These are phyloP conservation scores for Candida takata DNA, from an alignment of 805 yeast species.

Conservation along the genomic window DNA sequence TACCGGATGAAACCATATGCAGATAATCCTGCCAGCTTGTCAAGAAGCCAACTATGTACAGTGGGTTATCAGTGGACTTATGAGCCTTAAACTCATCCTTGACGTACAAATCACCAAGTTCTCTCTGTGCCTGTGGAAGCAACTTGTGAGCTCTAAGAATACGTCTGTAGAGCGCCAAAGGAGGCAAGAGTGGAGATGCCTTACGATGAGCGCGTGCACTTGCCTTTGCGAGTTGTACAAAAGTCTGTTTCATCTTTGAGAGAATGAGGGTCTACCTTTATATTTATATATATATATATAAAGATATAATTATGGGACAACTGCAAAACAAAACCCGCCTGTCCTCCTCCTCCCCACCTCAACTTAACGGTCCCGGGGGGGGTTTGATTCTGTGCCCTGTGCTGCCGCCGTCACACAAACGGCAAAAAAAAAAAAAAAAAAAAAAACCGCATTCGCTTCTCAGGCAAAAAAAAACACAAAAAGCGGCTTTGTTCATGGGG, in stretches of 20 bases:
- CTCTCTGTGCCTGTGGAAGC: conserved; percentile 63
- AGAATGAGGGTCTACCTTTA: neutral
- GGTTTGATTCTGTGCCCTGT: no score
- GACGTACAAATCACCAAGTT: conserved; percentile 85
- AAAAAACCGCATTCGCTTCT: no score
- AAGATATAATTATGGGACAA: no score
- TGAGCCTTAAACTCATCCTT: conserved; percentile 87
- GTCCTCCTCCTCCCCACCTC: no score
- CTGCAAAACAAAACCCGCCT: no score
- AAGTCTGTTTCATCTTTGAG: neutral
- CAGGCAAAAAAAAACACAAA: no score
- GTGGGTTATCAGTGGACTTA: conserved; percentile 73
- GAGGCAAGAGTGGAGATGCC: conserved; percentile 64
- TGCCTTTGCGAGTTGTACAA: conserved; percentile 1
- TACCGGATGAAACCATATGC: conserved; percentile 47
- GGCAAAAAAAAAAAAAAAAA: no score
- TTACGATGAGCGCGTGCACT: conserved; percentile 9
- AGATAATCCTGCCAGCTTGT: conserved; percentile 92
- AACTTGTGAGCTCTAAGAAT: conserved; percentile 72
- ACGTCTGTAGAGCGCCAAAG: conserved; percentile 69
- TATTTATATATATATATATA: no score
- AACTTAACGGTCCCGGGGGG: no score
- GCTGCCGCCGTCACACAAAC: no score
- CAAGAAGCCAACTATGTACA: conserved; percentile 88
- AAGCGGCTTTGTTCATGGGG: no score